These are phyloP conservation scores for Kurtzmaniella quercitrusa DNA, from an alignment of 1,139 yeast genomes.

Conservation along the genomic window DNA sequence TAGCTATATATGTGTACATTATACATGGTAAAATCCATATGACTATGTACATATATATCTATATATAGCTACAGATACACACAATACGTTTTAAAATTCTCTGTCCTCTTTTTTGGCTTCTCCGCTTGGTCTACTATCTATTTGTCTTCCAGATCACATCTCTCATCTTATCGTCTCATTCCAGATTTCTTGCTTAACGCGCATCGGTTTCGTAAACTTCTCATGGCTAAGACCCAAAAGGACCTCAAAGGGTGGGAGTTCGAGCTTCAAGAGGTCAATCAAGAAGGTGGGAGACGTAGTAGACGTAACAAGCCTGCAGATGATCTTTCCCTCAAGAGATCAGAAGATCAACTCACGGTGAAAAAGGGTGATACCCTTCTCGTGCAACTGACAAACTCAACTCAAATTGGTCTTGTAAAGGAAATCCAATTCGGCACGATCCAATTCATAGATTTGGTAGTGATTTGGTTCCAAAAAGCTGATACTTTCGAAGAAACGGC, in stretches of 20 bases:
- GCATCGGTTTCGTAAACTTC: background rate
- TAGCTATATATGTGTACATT: too few relatives aligned
- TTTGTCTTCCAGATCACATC: too few relatives aligned
- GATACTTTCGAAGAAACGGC: conserved; percentile 19
- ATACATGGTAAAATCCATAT: too few relatives aligned
- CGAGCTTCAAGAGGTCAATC: conserved; percentile 13
- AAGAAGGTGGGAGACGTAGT: conserved; percentile 3
- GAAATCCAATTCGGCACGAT: conserved; percentile 39
- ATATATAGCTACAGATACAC: too few relatives aligned
- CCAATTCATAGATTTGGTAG: conserved; percentile 33
- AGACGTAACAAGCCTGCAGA: conserved; percentile 11
- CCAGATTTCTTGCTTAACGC: background rate
- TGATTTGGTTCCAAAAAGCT: conserved; percentile 30
- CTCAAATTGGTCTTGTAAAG: conserved; percentile 33
- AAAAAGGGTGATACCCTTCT: conserved; percentile 38
- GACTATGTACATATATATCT: too few relatives aligned
- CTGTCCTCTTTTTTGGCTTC: too few relatives aligned
- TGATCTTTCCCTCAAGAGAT: conserved; percentile 20
- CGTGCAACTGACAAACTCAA: conserved; percentile 16
- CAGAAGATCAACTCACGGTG: conserved; percentile 32
- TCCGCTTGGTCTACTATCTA: too few relatives aligned
- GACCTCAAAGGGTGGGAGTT: conserved; percentile 33
- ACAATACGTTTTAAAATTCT: too few relatives aligned
- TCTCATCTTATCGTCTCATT: too few relatives aligned
- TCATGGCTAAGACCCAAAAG: conserved; percentile 20